Evolutionary conservation across 2,329 filamentous ascomycete genomes (phyloP).

Genomic region (Hypoxylon sp.): DNA sequence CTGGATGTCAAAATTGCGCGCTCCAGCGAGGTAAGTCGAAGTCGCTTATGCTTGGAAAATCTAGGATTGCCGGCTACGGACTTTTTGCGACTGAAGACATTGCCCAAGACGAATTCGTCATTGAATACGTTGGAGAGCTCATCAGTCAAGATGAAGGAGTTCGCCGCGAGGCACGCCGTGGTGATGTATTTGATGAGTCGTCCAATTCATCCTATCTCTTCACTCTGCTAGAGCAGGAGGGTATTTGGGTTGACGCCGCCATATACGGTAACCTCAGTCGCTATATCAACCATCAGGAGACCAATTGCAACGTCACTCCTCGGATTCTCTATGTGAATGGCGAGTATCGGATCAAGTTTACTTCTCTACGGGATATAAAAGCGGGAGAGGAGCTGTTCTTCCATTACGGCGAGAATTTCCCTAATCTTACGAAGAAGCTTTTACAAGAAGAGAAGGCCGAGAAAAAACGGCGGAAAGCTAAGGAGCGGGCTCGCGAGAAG

Average conservation of each 20-base stretch:
- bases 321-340: slow-evolving; percentile 80
- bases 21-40: slow-evolving; percentile 77
- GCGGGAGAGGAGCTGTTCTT: slow-evolving; percentile 85
- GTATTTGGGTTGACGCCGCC: slow-evolving; percentile 79
- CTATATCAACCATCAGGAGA: slow-evolving; percentile 83
- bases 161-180: slow-evolving; percentile 72
- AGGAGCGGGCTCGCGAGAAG: slow-evolving; percentile 45
- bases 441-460: slow-evolving; percentile 59
- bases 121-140: slow-evolving; percentile 85
- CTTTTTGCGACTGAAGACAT: slow-evolving; percentile 79
- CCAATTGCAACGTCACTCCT: slow-evolving; percentile 72
- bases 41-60: slow-evolving; percentile 76
- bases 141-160: slow-evolving; percentile 78
- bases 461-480: slow-evolving; percentile 51
- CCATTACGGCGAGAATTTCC: slow-evolving; percentile 80
- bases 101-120: slow-evolving; percentile 77
- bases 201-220: slow-evolving; percentile 75
- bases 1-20: slow-evolving; percentile 78
- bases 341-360: slow-evolving; percentile 81
- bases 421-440: slow-evolving; percentile 69
- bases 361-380: slow-evolving; percentile 74
- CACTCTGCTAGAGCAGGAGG: slow-evolving; percentile 70
- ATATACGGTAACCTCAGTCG: slow-evolving; percentile 84
- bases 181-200: slow-evolving; percentile 72
- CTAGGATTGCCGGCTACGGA: slow-evolving; percentile 80